These are phyloP conservation scores for Phaeosphaeria sp. DNA, from an alignment of 2,329 filamentous ascomycete species.

Conservation along the genomic window DNA sequence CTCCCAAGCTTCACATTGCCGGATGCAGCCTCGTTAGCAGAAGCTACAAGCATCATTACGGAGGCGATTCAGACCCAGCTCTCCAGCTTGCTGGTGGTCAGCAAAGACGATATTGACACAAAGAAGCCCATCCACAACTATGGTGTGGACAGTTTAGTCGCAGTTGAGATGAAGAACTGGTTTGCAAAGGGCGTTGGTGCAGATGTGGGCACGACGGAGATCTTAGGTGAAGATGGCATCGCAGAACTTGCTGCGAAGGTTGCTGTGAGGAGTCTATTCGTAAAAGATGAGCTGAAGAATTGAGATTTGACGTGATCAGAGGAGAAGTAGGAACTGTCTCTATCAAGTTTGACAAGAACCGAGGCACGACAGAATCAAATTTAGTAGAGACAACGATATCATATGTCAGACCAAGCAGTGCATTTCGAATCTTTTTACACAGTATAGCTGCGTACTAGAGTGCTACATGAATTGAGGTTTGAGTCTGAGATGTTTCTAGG, in stretches of 20 bases:
- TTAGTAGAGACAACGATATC: too few species aligned
- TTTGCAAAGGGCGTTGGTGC: constrained; percentile 22
- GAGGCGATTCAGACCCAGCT: constrained; percentile 20
- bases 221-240: constrained; percentile 18
- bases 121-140: constrained; percentile 21
- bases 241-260: constrained; percentile 14
- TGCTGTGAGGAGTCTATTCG: constrained; percentile 17
- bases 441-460: too few species aligned
- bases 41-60: constrained; percentile 16
- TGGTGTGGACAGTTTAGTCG: constrained; percentile 31
- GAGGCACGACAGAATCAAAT: too few species aligned
- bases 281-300: constrained; percentile 9
- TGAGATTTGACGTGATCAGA: not conserved
- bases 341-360: too few species aligned
- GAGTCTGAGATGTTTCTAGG: too few species aligned
- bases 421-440: too few species aligned
- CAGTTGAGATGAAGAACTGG: constrained; percentile 27
- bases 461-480: too few species aligned
- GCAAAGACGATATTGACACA: constrained; percentile 28
- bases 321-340: too few species aligned
- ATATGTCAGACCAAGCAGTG: too few species aligned
- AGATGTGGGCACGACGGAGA: constrained; percentile 16
- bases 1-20: constrained; percentile 8
- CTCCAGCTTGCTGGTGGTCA: constrained; percentile 14
- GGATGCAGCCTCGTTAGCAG: constrained; percentile 9